These are phyloP conservation scores for Trypanosoma mega DNA, from an alignment of 208 protist genomes.

Conservation along the genomic window DNA sequence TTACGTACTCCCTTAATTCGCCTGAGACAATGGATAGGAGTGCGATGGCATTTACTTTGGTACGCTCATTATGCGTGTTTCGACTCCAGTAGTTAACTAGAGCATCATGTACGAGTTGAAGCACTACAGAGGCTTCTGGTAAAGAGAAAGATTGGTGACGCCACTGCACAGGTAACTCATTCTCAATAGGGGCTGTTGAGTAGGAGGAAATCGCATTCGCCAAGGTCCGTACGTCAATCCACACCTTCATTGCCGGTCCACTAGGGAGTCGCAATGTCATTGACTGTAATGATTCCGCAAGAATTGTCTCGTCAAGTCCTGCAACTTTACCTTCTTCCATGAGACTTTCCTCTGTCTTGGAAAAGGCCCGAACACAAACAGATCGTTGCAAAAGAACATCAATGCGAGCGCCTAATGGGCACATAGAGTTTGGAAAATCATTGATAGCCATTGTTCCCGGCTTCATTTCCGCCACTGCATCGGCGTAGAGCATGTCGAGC, in stretches of 20 bases:
- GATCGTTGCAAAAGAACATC: constrained; percentile 63
- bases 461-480: constrained; percentile 55
- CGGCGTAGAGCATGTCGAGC: constrained; percentile 86
- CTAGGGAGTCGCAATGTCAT: constrained; percentile 39
- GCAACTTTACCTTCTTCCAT: not conserved
- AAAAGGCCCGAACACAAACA: constrained; percentile 76
- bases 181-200: constrained; percentile 57
- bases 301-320: constrained; percentile 39
- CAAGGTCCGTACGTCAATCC: constrained; percentile 64
- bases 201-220: constrained; percentile 74
- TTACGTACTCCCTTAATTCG: constrained; percentile 84
- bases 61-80: constrained; percentile 58
- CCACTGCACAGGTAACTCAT: constrained; percentile 77
- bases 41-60: constrained; percentile 66
- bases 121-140: constrained; percentile 66
- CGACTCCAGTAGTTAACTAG: constrained; percentile 72
- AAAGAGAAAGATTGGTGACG: constrained; percentile 79
- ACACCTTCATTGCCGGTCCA: constrained; percentile 64
- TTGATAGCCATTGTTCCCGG: constrained; percentile 54
- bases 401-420: constrained; percentile 61
- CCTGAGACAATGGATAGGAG: constrained; percentile 83
- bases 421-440: constrained; percentile 71
- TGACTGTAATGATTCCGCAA: constrained; percentile 43
- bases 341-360: constrained; percentile 38
- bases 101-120: constrained; percentile 58